These are phyloP conservation scores for Aureobasidium pullulans DNA, from an alignment of 2,329 filamentous ascomycete species.

Conservation along the genomic window DNA sequence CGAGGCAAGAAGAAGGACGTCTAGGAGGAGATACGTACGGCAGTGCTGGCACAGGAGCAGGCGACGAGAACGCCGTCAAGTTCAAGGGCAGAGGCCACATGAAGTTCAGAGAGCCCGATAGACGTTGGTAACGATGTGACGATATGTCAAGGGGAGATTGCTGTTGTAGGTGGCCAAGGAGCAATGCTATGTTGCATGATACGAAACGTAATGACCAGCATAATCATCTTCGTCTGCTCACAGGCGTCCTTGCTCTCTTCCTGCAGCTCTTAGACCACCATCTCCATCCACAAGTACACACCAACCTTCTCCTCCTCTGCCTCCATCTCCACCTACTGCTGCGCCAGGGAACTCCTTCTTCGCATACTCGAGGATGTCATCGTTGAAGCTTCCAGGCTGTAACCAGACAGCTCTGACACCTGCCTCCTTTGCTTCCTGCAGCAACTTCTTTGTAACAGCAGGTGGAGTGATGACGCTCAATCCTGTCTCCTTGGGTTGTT, in stretches of 20 bases:
- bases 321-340: conserved; percentile 60
- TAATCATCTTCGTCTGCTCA: neutral
- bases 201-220: neutral
- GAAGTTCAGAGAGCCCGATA: conserved; percentile 29
- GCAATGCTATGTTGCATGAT: neutral
- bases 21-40: conserved; percentile 24
- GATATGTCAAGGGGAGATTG: neutral
- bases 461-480: conserved; percentile 87
- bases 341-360: conserved; percentile 57
- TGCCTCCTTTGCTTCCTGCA: conserved; percentile 68
- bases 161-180: neutral
- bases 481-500: conserved; percentile 61
- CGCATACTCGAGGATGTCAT: conserved; percentile 64
- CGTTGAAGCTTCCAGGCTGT: conserved; percentile 83
- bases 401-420: conserved; percentile 75
- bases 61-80: conserved; percentile 26
- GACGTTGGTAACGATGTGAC: conserved; percentile 7
- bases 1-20: conserved; percentile 35
- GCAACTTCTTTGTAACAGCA: conserved; percentile 61
- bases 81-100: conserved; percentile 36
- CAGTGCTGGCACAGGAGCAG: conserved; percentile 19
- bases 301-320: conserved; percentile 68
- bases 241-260: conserved; percentile 34
- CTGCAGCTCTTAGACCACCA: conserved; percentile 49
- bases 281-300: conserved; percentile 84